Evolutionary conservation across 78 protist genomes (phyloP), one percentile per base, ranked within the genome.

Genomic region (Dictyostelium capitatum): DNA sequence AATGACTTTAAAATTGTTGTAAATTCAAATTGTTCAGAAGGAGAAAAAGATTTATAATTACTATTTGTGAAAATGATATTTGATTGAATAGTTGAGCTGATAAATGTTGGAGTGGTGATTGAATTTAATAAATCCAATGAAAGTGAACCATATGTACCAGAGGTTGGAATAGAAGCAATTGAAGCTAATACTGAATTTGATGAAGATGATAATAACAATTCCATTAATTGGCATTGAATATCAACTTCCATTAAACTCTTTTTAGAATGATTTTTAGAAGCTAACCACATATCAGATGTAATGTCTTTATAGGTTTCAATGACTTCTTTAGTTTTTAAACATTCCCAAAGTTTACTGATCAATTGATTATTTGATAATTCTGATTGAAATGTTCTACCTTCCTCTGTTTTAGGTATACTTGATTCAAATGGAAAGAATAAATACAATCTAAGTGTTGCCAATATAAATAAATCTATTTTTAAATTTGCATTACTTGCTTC

Each of bases 391-490:
- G 37, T 10, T 53, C 43, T 69, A 11, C 79, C 79, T 51, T 82
- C 79, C 5, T 69, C 80, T 50, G 28, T 54, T 79, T 79, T 53
- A 1, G 15, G 43, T 28, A 11, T 80, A n/a, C 25, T 3, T 23
- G 56, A 80, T 20, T 67, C 10, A 17, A 15, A 8, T 4, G 70
- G 48, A 20, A 59, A 25, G 28, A 83, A 83, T 20, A 83, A 62
- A 2, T 72, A 83, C 8, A 83, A 30, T 73, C 91, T 70, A 12
- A 83, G 3, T 15, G 64, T 10, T 41, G 91, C 65, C 25, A 83
- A 41, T 17, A 83, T 30, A 4, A 73, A 12, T 4, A 73, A 25
- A 46, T 72, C 30, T 0, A 73, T 28, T 46, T 73, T 48, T 6
- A 70, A 53, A 10, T 67, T 37, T 48, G 25, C 30, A 48, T n/a